Percentiles rank a stretch among this genome's conserved stretches.
phyloP scores from a whole-genome alignment of 768 basidiomycete species.

The Pleurotus ostreatus region DNA sequence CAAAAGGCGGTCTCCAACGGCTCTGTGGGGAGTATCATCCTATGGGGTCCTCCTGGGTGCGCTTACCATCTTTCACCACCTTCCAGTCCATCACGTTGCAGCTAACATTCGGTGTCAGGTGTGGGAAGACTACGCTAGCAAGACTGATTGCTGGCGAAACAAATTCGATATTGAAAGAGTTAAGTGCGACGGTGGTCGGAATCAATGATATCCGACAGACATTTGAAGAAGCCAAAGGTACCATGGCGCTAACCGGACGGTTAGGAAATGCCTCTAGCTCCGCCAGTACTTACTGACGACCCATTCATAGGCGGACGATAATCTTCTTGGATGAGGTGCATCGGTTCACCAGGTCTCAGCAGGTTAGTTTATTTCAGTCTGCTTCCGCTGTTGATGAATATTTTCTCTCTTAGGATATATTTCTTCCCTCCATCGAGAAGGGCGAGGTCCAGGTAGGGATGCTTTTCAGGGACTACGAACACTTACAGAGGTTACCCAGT shows the following conservation, averaged over 20 bases:
- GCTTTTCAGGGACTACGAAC: too few relatives aligned
- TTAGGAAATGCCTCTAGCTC: conserved; percentile 16
- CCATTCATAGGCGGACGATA: conserved; percentile 52
- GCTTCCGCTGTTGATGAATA: not conserved
- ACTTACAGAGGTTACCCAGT: conserved; percentile 23
- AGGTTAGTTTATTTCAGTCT: conserved; percentile 31
- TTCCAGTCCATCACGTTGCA: not conserved
- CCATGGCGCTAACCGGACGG: conserved; percentile 64
- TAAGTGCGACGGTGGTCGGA: conserved; percentile 69
- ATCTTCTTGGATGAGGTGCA: conserved; percentile 86
- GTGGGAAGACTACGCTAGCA: conserved; percentile 76
- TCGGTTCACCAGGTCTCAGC: conserved; percentile 69
- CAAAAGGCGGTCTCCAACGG: conserved; percentile 46
- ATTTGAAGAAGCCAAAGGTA: conserved; percentile 72
- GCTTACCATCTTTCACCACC: not conserved
- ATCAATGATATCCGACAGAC: conserved; percentile 69
- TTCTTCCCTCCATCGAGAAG: conserved; percentile 77
- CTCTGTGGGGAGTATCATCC: conserved; percentile 55
- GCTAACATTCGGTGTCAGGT: conserved; percentile 28
- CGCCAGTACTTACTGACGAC: too few relatives aligned
- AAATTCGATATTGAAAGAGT: conserved; percentile 65
- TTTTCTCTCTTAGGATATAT: conserved; percentile 52
- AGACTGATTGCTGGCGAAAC: conserved; percentile 60
- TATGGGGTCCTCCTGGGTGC: conserved; percentile 77
- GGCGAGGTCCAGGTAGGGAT: conserved; percentile 61